Conservation (phyloP, 2,329 filamentous ascomycete species). For the Calonectria crousiana region DNA sequence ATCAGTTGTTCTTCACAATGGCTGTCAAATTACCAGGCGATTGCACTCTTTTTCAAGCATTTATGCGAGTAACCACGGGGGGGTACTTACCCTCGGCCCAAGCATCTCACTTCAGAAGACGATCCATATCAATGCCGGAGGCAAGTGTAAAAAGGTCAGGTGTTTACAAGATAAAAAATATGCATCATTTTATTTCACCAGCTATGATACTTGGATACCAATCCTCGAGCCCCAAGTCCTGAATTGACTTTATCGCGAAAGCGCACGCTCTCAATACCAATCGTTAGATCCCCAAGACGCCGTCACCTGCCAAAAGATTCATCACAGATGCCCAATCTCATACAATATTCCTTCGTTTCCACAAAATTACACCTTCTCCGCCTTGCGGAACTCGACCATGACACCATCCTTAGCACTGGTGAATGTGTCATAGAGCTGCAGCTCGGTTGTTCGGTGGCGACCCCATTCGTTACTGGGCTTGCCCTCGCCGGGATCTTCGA, state of each 20-base stretch:
- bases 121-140: background rate
- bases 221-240: background rate
- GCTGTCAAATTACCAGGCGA: background rate
- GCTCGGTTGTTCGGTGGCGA: constrained; percentile 69
- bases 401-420: constrained; percentile 80
- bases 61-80: background rate
- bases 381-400: constrained; percentile 70
- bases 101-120: background rate
- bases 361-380: constrained; percentile 28
- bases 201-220: background rate
- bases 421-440: constrained; percentile 79
- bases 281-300: background rate
- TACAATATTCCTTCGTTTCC: background rate
- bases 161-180: background rate
- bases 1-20: background rate
- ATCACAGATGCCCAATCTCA: background rate
- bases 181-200: background rate
- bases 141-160: background rate
- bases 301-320: background rate
- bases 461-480: constrained; percentile 63
- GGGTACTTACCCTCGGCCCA: background rate
- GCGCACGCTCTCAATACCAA: background rate
- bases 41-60: background rate
- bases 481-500: constrained; percentile 66
- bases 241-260: background rate